A percentile compares a stretch with the other conserved stretches of the same genome.
phyloP scores from a whole-genome alignment of 495 filamentous ascomycete genomes.

The Jackrogersella minutella region DNA sequence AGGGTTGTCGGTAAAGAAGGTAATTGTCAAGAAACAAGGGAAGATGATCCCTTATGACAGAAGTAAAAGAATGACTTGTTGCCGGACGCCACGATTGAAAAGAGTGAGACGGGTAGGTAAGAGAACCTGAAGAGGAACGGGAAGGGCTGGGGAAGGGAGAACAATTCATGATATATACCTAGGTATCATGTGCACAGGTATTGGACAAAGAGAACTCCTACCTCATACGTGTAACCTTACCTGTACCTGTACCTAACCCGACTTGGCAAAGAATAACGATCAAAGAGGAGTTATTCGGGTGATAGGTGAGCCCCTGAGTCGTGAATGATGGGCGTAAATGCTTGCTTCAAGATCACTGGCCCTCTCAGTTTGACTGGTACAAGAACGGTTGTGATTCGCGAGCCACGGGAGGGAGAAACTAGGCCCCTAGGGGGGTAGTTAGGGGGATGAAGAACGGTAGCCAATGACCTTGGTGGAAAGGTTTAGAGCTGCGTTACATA shows the following conservation, averaged over 20 bases:
- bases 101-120: slow-evolving; percentile 12
- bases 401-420: slow-evolving; percentile 11
- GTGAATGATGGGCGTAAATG: not conserved
- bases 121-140: not conserved
- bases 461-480: slow-evolving; percentile 20
- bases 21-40: slow-evolving; percentile 23
- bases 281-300: not conserved
- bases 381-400: slow-evolving; percentile 34
- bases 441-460: slow-evolving; percentile 14
- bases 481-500: not conserved
- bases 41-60: slow-evolving; percentile 6
- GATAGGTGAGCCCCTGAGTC: slow-evolving; percentile 24
- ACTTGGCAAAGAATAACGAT: slow-evolving; percentile 5
- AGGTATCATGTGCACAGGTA: slow-evolving; percentile 3
- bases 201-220: slow-evolving; percentile 22
- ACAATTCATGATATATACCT: slow-evolving; percentile 24
- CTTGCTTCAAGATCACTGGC: slow-evolving; percentile 7
- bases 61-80: slow-evolving; percentile 34
- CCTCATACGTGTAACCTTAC: not conserved
- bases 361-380: slow-evolving; percentile 25
- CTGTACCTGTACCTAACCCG: slow-evolving; percentile 25
- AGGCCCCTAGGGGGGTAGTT: too few relatives aligned
- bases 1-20: slow-evolving; percentile 28
- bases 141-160: slow-evolving; percentile 2
- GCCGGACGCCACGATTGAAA: slow-evolving; percentile 27